These are phyloP conservation scores for Puccinellia tenuiflora DNA, from an alignment of 176 grass and related monocot species.

Conservation along the genomic window DNA sequence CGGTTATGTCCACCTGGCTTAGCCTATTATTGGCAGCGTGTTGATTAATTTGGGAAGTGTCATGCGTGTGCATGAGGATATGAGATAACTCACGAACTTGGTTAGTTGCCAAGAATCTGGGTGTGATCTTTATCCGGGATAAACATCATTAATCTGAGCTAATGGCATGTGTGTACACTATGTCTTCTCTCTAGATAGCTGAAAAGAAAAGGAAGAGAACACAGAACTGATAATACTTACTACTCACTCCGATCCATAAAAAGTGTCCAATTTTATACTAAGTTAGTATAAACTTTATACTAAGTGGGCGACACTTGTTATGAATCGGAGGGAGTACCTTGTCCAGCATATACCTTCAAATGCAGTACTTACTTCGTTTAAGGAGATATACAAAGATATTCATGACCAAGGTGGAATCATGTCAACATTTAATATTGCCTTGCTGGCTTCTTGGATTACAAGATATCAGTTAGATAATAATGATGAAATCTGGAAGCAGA, in stretches of 20 bases:
- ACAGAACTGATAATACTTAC: too few species aligned
- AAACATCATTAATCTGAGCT: not conserved
- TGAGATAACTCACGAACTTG: not conserved
- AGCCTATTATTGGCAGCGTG: not conserved
- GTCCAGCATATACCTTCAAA: too few species aligned
- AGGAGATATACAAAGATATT: not conserved
- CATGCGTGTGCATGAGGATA: conserved; percentile 4
- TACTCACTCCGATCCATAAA: too few species aligned
- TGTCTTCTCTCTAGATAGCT: not conserved
- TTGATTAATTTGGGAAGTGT: not conserved
- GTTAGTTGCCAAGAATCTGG: not conserved
- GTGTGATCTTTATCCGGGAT: not conserved
- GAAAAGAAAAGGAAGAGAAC: not conserved
- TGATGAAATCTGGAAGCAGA: too few species aligned
- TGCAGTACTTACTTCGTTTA: not conserved
- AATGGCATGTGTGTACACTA: not conserved
- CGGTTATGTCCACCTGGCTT: conserved; percentile 15
- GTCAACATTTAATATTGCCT: too few species aligned
- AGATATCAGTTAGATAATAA: too few species aligned
- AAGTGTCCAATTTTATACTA: too few species aligned
- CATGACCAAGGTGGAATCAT: too few species aligned
- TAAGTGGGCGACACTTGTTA: too few species aligned
- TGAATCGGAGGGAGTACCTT: too few species aligned
- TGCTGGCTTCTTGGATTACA: too few species aligned
- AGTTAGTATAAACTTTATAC: too few species aligned